A percentile compares a stretch with the other conserved stretches of the same genome.
Evolutionary conservation across 352 stramenopile species (phyloP).

Genomic region (Phytophthora fragariaefolia): DNA sequence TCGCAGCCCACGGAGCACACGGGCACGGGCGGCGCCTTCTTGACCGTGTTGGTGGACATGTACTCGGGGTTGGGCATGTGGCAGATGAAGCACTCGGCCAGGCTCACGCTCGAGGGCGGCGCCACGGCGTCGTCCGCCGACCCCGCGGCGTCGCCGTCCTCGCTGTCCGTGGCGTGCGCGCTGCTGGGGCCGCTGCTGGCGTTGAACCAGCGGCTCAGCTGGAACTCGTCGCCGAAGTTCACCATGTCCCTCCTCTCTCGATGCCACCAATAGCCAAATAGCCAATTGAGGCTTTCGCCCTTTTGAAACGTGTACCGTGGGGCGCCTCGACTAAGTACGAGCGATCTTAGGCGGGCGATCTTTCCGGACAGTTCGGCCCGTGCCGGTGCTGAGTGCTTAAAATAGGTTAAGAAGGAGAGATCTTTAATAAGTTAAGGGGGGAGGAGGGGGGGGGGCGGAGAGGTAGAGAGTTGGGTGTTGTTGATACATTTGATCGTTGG

Average conservation of each 20-base stretch:
- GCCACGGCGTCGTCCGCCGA: conserved; percentile 29
- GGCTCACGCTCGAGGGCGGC: conserved; percentile 25
- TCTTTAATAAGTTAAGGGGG: too few species aligned
- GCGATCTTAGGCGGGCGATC: conserved; percentile 33
- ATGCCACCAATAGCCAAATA: conserved; percentile 38
- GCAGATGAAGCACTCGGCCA: conserved; percentile 66
- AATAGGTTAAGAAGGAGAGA: too few species aligned
- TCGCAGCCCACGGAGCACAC: conserved; percentile 68
- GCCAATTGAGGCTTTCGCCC: neutral
- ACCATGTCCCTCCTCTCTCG: conserved; percentile 25
- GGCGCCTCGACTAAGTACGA: conserved; percentile 43
- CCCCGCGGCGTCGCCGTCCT: conserved; percentile 43
- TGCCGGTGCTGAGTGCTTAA: neutral
- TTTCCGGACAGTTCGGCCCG: too few species aligned
- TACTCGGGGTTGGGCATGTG: conserved; percentile 65
- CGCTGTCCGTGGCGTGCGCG: conserved; percentile 47
- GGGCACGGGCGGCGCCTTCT: conserved; percentile 60
- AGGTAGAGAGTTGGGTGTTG: conserved; percentile 3
- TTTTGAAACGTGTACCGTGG: neutral
- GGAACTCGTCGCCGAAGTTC: conserved; percentile 67
- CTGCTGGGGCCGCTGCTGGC: conserved; percentile 31
- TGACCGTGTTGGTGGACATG: conserved; percentile 67
- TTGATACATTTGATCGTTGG: neutral
- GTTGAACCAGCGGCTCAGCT: conserved; percentile 89
- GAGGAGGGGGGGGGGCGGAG: neutral